These are phyloP conservation scores for Phaseolus lunatus DNA, from an alignment of 306 rosid genomes.

Conservation along the genomic window DNA sequence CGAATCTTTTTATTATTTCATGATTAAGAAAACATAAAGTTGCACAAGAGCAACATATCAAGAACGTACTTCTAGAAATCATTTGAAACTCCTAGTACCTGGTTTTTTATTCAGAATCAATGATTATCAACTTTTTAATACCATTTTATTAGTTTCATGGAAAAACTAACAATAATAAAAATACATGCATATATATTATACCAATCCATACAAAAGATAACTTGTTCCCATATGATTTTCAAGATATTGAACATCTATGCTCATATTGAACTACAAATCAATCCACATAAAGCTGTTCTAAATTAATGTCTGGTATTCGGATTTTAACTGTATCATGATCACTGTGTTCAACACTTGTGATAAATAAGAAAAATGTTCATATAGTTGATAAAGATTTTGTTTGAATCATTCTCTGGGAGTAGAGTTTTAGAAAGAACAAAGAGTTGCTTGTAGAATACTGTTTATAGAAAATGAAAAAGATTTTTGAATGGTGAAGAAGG, in stretches of 20 bases:
- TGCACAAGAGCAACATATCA: constrained; percentile 5
- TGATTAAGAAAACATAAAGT: constrained; percentile 25
- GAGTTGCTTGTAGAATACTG: background rate
- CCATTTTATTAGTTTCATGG: background rate
- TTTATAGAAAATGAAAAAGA: background rate
- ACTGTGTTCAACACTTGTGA: no score
- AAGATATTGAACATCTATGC: background rate
- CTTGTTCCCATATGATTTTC: background rate
- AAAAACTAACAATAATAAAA: background rate
- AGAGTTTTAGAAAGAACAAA: background rate
- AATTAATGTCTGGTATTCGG: no score
- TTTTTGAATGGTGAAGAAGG: no score
- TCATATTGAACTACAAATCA: no score
- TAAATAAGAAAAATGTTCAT: no score
- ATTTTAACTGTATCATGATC: no score
- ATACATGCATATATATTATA: background rate
- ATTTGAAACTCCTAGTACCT: background rate
- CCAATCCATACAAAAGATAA: background rate
- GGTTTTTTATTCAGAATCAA: constrained; percentile 25
- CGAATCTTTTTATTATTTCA: constrained; percentile 7
- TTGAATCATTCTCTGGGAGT: constrained; percentile 5
- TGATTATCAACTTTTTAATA: constrained; percentile 30
- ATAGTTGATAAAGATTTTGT: no score
- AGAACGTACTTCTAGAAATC: constrained; percentile 2
- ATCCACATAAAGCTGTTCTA: no score